These are phyloP conservation scores for Sphagnum magellanicum DNA, from an alignment of 228 moss, liverwort and hornwort species.

Conservation along the genomic window DNA sequence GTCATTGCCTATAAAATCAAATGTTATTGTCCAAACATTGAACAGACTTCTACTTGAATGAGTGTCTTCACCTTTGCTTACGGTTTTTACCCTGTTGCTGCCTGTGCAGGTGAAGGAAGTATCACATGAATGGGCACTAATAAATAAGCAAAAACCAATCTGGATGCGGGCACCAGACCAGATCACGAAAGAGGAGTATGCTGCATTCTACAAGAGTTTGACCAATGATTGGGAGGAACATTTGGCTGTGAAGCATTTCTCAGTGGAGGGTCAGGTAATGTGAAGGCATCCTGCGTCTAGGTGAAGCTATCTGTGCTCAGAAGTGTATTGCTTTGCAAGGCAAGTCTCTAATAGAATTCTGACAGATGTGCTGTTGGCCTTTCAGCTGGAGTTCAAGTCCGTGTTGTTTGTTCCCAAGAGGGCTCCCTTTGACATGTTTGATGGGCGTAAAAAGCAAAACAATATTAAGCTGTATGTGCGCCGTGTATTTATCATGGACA, in stretches of 20 bases:
- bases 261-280: slow-evolving; percentile 51
- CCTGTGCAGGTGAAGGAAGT: slow-evolving; percentile 39
- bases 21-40: too few relatives aligned
- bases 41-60: too few relatives aligned
- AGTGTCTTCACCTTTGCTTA: too few relatives aligned
- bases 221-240: slow-evolving; percentile 75
- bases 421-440: slow-evolving; percentile 52
- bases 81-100: too few relatives aligned
- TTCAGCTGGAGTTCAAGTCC: slow-evolving; percentile 52
- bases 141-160: slow-evolving; percentile 77
- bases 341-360: too few relatives aligned
- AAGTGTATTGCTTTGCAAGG: too few relatives aligned
- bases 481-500: slow-evolving; percentile 75
- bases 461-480: slow-evolving; percentile 51
- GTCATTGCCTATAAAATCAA: too few relatives aligned
- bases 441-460: slow-evolving; percentile 40
- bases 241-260: slow-evolving; percentile 51
- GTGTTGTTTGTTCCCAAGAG: slow-evolving; percentile 48
- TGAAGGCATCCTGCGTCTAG: neutral
- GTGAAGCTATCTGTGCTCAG: too few relatives aligned
- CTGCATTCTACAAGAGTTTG: slow-evolving; percentile 70
- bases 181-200: slow-evolving; percentile 63
- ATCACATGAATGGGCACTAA: slow-evolving; percentile 55
- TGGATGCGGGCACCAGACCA: slow-evolving; percentile 78
- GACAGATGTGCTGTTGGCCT: neutral